phyloP scores from a whole-genome alignment of 768 basidiomycete species.

The Lactarius akahatsu region DNA sequence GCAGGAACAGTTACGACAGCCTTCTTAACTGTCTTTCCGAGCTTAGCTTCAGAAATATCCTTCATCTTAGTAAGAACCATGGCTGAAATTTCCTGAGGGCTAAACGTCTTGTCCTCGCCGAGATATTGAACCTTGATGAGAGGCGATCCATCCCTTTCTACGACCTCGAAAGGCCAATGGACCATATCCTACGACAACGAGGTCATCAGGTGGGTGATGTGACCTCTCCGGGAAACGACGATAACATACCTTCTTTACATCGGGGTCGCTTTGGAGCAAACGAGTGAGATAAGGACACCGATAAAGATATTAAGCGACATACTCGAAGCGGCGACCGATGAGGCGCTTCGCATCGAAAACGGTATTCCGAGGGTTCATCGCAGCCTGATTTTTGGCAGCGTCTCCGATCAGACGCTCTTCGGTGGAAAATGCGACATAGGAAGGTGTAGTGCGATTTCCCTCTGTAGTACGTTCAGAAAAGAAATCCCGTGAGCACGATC shows the following conservation, averaged over 20 bases:
- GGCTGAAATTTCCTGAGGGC: slow-evolving; percentile 98
- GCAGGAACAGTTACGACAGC: slow-evolving; percentile 99
- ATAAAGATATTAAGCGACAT: slow-evolving; percentile 35
- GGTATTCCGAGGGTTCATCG: slow-evolving; percentile 99
- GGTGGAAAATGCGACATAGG: slow-evolving; percentile 96
- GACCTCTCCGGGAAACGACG: slow-evolving; percentile 3
- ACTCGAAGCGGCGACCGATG: slow-evolving; percentile 97
- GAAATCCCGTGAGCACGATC: not conserved
- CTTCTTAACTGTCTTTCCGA: slow-evolving; percentile 97
- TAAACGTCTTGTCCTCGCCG: slow-evolving; percentile 92
- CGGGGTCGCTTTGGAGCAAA: slow-evolving; percentile 65
- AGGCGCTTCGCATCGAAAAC: slow-evolving; percentile 99
- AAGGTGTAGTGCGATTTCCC: slow-evolving; percentile 98
- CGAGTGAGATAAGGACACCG: slow-evolving; percentile 17
- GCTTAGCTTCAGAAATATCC: slow-evolving; percentile 98
- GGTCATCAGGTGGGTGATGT: slow-evolving; percentile 10
- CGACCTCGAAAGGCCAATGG: slow-evolving; percentile 97
- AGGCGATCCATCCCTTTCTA: slow-evolving; percentile 96
- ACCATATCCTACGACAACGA: slow-evolving; percentile 67
- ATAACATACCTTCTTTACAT: slow-evolving; percentile 81
- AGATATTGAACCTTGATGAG: slow-evolving; percentile 96
- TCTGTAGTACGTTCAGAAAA: slow-evolving; percentile 45
- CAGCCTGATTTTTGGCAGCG: slow-evolving; percentile 98
- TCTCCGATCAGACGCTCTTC: slow-evolving; percentile 98
- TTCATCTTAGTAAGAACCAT: slow-evolving; percentile 99